Percentiles rank a stretch among this genome's conserved stretches.
These are phyloP conservation scores for Adiantum capillusveneris DNA, from an alignment of 75 land plant genomes.

Conservation along the genomic window DNA sequence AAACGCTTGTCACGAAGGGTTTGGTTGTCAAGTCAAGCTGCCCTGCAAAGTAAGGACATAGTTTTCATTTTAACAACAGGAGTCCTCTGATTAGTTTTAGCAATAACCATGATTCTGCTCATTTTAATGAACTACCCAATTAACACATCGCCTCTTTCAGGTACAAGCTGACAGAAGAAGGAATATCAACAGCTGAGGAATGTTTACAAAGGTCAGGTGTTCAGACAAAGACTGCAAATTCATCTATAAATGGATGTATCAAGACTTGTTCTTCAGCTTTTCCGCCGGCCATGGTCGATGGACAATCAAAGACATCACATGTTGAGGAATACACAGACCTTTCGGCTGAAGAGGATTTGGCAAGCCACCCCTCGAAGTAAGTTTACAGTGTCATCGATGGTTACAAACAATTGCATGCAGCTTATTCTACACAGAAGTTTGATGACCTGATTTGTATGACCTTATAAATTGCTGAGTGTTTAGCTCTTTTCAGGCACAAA, in stretches of 20 bases:
- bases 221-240: neutral
- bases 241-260: neutral
- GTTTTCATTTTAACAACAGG: neutral
- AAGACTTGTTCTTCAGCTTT: neutral
- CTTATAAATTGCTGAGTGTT: no score
- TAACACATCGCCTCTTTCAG: constrained; percentile 24
- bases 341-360: no score
- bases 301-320: no score
- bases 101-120: neutral
- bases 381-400: no score
- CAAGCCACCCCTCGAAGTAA: no score
- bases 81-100: no score
- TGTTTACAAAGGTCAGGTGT: constrained; percentile 68
- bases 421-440: no score
- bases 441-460: no score
- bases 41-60: constrained; percentile 75
- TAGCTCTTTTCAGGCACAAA: no score
- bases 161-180: constrained; percentile 90
- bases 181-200: constrained; percentile 58
- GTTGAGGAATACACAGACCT: no score
- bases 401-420: no score
- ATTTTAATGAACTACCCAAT: neutral
- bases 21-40: constrained; percentile 76
- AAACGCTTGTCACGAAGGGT: constrained; percentile 67
- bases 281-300: neutral